These are phyloP conservation scores for Syzygium syzygioides DNA, from an alignment of 441 rosid genomes.

Conservation along the genomic window DNA sequence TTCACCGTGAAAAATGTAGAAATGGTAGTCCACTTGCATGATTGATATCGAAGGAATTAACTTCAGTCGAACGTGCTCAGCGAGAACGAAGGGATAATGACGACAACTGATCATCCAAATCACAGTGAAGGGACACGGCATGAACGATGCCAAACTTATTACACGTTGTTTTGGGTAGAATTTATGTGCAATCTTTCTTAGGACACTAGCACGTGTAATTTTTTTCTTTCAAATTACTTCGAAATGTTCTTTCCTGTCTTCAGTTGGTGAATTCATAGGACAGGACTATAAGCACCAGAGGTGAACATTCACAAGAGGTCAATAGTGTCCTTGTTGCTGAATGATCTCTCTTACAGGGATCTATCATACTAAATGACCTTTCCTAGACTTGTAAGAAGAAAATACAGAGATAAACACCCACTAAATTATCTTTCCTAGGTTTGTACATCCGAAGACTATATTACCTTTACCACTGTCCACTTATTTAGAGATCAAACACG, in stretches of 20 bases:
- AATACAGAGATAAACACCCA: background rate
- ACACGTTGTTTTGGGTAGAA: background rate
- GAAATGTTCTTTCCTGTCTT: no score
- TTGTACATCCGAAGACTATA: no score
- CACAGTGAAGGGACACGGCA: background rate
- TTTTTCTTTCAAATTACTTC: no score
- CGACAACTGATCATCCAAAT: background rate
- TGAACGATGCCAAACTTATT: background rate
- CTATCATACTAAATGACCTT: background rate
- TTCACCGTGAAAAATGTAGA: background rate
- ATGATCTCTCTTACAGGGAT: background rate
- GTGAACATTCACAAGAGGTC: background rate
- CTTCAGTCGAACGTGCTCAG: background rate
- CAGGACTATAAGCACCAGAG: background rate
- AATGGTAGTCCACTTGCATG: background rate
- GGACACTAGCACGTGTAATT: background rate
- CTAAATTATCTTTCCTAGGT: background rate
- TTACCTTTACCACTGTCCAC: no score
- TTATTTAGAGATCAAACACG: background rate
- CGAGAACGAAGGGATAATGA: background rate
- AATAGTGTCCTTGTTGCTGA: background rate
- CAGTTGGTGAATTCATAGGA: background rate
- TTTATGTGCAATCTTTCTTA: background rate
- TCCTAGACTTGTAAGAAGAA: background rate
- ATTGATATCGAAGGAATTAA: background rate